These are phyloP conservation scores for Nosema muscidifuracis DNA, from an alignment of 371 early-diverging fungal species.

Conservation along the genomic window DNA sequence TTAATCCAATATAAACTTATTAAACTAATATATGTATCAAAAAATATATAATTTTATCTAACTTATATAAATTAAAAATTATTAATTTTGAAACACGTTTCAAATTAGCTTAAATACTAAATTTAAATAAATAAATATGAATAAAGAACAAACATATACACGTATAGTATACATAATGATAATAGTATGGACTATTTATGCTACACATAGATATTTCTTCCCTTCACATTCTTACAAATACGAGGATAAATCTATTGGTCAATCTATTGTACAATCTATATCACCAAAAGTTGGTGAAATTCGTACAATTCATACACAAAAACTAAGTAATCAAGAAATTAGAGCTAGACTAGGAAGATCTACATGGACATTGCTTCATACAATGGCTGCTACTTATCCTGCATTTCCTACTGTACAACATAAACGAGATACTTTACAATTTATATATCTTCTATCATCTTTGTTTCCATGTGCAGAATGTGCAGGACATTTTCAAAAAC, in stretches of 20 bases:
- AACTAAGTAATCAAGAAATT: slow-evolving; percentile 64
- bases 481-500: slow-evolving; percentile 66
- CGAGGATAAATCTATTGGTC: background rate
- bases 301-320: background rate
- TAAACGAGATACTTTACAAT: slow-evolving; percentile 71
- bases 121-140: slow-evolving; percentile 52
- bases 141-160: slow-evolving; percentile 35
- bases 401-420: slow-evolving; percentile 71
- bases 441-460: slow-evolving; percentile 72
- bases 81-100: too few relatives aligned
- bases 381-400: slow-evolving; percentile 92
- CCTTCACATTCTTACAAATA: background rate
- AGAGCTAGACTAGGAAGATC: slow-evolving; percentile 76
- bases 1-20: too few relatives aligned
- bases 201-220: slow-evolving; percentile 25
- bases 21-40: too few relatives aligned
- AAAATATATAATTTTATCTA: background rate
- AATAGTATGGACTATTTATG: slow-evolving; percentile 30
- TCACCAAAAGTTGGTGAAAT: background rate
- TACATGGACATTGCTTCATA: slow-evolving; percentile 94
- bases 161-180: slow-evolving; percentile 21
- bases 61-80: too few relatives aligned
- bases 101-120: too few relatives aligned
- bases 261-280: background rate
- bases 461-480: slow-evolving; percentile 90